phyloP scores from a whole-genome alignment of 495 filamentous ascomycete species.

The Aspergillus wentii region DNA sequence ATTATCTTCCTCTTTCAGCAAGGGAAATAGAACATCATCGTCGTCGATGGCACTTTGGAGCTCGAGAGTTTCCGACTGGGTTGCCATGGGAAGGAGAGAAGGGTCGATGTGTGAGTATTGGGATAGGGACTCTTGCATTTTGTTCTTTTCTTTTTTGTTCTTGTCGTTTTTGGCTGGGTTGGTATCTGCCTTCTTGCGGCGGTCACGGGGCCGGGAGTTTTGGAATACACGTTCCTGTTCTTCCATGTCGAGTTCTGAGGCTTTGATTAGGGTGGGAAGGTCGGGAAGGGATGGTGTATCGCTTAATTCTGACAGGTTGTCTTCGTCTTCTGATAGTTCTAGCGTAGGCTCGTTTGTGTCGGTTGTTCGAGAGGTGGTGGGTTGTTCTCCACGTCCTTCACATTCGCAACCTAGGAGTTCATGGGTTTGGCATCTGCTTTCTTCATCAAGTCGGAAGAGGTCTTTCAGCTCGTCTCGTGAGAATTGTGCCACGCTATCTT shows the following conservation, averaged over 20 bases:
- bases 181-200: background rate
- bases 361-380: background rate
- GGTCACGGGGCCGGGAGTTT: constrained; percentile 12
- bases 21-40: constrained; percentile 57
- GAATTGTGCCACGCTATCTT: constrained; percentile 54
- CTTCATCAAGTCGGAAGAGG: constrained; percentile 64
- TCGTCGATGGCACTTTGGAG: constrained; percentile 46
- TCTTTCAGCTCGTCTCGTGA: constrained; percentile 65
- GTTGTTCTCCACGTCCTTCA: constrained; percentile 47
- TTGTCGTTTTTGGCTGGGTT: constrained; percentile 5
- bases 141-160: constrained; percentile 20
- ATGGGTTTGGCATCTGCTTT: constrained; percentile 57
- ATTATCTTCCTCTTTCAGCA: constrained; percentile 57
- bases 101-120: constrained; percentile 65
- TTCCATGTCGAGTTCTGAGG: constrained; percentile 57
- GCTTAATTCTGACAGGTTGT: no score
- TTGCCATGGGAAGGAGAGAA: constrained; percentile 20
- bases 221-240: constrained; percentile 51
- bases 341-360: constrained; percentile 14
- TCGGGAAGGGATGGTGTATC: constrained; percentile 36
- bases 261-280: constrained; percentile 45
- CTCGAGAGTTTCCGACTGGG: constrained; percentile 12
- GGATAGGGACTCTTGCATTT: constrained; percentile 57
- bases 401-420: constrained; percentile 66
- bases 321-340: constrained; percentile 23